Conservation (phyloP, 441 rosid species). For the Gossypium schwendimanii region DNA sequence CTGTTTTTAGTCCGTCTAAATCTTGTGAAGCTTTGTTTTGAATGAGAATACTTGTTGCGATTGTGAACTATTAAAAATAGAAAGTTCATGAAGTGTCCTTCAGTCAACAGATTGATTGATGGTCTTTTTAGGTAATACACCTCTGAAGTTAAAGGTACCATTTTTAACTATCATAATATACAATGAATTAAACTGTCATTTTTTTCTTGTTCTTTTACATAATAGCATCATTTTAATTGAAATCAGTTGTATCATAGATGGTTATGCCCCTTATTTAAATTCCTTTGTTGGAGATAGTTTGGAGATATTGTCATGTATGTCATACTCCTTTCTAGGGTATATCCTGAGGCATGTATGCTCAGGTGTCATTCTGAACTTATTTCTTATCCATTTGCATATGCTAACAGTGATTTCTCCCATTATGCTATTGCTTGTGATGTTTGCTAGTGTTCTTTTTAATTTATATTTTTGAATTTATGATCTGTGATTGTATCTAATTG, state of each 20-base stretch:
- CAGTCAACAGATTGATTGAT: background rate
- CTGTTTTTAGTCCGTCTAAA: background rate
- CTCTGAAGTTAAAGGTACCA: background rate
- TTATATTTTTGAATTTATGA: background rate
- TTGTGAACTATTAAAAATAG: background rate
- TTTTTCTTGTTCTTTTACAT: background rate
- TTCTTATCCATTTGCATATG: constrained; percentile 38
- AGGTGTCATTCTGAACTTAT: constrained; percentile 81
- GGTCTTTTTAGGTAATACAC: background rate
- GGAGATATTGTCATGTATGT: constrained; percentile 63
- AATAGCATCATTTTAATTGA: constrained; percentile 35
- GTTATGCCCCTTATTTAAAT: constrained; percentile 61
- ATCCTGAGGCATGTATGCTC: constrained; percentile 62
- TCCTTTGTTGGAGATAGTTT: constrained; percentile 70
- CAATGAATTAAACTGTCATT: constrained; percentile 1
- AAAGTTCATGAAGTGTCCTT: background rate
- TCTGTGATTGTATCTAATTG: constrained; percentile 15
- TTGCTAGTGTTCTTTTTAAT: constrained; percentile 15
- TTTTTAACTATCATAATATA: background rate
- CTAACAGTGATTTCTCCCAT: constrained; percentile 10
- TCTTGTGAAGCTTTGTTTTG: background rate
- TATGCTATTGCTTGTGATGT: constrained; percentile 24
- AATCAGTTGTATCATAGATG: constrained; percentile 60
- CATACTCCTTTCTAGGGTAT: constrained; percentile 70
- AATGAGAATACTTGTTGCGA: background rate